phyloP scores from a whole-genome alignment of 768 basidiomycete species.

The Auricularia cornea region DNA sequence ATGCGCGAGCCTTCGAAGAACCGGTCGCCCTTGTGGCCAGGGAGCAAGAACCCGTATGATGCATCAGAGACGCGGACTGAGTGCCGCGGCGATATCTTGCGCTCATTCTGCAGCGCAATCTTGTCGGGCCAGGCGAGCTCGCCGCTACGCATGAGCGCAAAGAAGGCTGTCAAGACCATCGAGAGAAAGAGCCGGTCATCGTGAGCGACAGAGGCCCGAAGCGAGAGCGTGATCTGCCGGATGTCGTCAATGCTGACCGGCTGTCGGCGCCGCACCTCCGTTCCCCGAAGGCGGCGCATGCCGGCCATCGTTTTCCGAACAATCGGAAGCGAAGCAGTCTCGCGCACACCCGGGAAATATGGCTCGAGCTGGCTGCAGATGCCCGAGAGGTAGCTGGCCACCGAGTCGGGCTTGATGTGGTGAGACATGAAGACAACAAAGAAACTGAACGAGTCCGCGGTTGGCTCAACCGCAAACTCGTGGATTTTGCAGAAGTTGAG shows the following conservation, averaged over 20 bases:
- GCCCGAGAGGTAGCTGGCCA: conserved; percentile 30
- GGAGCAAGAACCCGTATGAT: conserved; percentile 19
- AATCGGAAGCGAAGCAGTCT: conserved; percentile 10
- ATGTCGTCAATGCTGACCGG: conserved; percentile 15
- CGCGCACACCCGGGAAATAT: conserved; percentile 22
- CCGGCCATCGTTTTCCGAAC: conserved; percentile 26
- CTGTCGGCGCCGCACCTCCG: conserved; percentile 18
- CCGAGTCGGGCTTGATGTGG: conserved; percentile 29
- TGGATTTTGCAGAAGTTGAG: conserved; percentile 26
- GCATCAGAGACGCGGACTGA: conserved; percentile 4
- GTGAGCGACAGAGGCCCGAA: conserved; percentile 18
- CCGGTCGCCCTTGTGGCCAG: conserved; percentile 31
- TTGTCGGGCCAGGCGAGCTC: conserved; percentile 21
- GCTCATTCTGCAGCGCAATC: not conserved
- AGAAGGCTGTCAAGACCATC: conserved; percentile 15
- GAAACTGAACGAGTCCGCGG: conserved; percentile 28
- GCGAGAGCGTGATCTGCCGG: conserved; percentile 13
- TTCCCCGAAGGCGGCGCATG: conserved; percentile 15
- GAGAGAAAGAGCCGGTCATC: conserved; percentile 23
- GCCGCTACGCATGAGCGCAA: conserved; percentile 19
- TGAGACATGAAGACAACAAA: conserved; percentile 28
- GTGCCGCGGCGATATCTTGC: conserved; percentile 14
- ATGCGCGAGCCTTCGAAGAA: not conserved
- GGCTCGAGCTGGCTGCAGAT: conserved; percentile 27
- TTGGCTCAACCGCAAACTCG: conserved; percentile 27